phyloP scores from a whole-genome alignment of 2,329 filamentous ascomycete species.

The Trichoderma sp. region DNA sequence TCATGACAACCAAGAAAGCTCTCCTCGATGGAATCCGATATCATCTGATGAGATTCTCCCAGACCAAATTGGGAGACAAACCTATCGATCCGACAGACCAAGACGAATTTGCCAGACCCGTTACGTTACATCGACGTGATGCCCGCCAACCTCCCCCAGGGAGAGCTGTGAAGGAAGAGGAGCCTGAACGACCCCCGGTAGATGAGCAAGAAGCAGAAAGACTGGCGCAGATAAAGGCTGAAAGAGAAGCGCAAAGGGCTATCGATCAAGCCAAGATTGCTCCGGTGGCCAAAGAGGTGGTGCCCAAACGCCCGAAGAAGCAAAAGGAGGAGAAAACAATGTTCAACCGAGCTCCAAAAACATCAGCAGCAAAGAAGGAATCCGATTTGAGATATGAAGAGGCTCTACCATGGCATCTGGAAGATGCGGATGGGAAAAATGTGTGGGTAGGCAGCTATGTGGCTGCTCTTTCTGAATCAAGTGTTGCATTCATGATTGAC shows the following conservation, averaged over 20 bases:
- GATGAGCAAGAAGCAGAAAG: slow-evolving; percentile 61
- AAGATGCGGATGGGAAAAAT: slow-evolving; percentile 94
- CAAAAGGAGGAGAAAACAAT: slow-evolving; percentile 83
- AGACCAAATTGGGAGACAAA: slow-evolving; percentile 56
- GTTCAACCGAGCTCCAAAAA: slow-evolving; percentile 75
- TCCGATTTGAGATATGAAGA: slow-evolving; percentile 83
- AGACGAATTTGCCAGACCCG: slow-evolving; percentile 79
- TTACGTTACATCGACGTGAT: slow-evolving; percentile 85
- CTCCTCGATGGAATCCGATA: slow-evolving; percentile 77
- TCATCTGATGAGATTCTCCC: slow-evolving; percentile 78
- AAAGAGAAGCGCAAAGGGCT: slow-evolving; percentile 81
- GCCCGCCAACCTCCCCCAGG: slow-evolving; percentile 67
- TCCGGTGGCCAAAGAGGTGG: slow-evolving; percentile 64
- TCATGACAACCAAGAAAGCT: slow-evolving; percentile 79
- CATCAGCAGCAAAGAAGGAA: slow-evolving; percentile 76
- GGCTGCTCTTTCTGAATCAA: slow-evolving; percentile 79
- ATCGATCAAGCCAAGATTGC: slow-evolving; percentile 91
- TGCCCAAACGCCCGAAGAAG: slow-evolving; percentile 53
- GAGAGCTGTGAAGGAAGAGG: slow-evolving; percentile 60
- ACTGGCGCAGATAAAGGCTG: slow-evolving; percentile 68
- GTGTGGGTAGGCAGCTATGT: slow-evolving; percentile 92
- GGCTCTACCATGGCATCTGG: slow-evolving; percentile 91
- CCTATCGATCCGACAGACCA: slow-evolving; percentile 67
- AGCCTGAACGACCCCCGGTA: slow-evolving; percentile 40
- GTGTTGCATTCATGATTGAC: slow-evolving; percentile 73